These are phyloP conservation scores for Monotropa hypopitys DNA, from an alignment of 179 eudicot species.

Conservation along the genomic window DNA sequence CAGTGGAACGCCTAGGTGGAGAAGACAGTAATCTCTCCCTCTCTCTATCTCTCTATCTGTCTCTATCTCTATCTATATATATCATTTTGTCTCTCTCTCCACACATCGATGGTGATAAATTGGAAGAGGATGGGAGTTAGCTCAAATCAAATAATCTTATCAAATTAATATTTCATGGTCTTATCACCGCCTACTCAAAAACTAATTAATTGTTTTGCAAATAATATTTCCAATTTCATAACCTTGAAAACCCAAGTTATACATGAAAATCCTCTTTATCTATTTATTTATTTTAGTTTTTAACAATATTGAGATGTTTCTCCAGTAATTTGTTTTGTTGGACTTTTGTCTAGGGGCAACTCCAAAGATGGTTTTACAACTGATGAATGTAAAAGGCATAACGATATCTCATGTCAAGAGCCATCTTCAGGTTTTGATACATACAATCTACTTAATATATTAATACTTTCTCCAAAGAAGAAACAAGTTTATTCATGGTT, in stretches of 20 bases:
- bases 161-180: neutral
- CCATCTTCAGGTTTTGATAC: slow-evolving; percentile 60
- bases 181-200: too few relatives aligned
- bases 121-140: neutral
- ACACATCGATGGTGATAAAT: neutral
- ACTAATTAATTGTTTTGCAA: neutral
- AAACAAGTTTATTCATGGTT: neutral
- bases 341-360: slow-evolving; percentile 48
- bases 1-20: slow-evolving; percentile 76
- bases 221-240: too few relatives aligned
- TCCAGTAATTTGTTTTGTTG: neutral
- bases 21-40: slow-evolving; percentile 48
- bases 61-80: neutral
- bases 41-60: slow-evolving; percentile 1
- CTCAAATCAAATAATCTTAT: neutral
- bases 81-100: too few relatives aligned
- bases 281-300: too few relatives aligned
- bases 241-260: neutral
- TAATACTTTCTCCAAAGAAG: neutral
- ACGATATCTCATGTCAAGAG: slow-evolving; percentile 82
- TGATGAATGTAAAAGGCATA: slow-evolving; percentile 69
- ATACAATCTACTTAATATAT: neutral
- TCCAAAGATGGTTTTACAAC: slow-evolving; percentile 68
- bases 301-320: neutral
- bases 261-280: neutral